phyloP scores from a whole-genome alignment of 805 yeast species.

The Saccharomycopsis guyanensis region DNA sequence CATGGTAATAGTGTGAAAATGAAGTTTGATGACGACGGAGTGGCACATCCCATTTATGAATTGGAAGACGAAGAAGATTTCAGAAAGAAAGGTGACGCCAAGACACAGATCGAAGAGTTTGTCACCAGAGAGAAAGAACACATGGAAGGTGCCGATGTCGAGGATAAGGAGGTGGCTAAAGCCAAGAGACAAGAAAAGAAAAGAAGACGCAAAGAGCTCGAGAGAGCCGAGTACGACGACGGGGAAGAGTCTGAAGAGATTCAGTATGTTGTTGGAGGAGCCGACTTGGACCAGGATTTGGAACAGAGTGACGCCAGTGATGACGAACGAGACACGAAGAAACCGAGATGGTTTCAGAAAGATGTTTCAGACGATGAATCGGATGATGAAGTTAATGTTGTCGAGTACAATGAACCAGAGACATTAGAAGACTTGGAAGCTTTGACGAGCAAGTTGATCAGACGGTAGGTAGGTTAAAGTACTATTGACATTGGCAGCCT shows the following conservation, averaged over 20 bases:
- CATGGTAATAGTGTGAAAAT: constrained; percentile 71
- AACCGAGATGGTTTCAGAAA: constrained; percentile 27
- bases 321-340: constrained; percentile 15
- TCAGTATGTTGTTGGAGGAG: constrained; percentile 21
- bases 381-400: constrained; percentile 32
- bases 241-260: constrained; percentile 22
- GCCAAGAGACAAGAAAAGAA: constrained; percentile 82
- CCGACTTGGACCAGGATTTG: constrained; percentile 10
- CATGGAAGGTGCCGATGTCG: constrained; percentile 66
- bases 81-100: constrained; percentile 59
- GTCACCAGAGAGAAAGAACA: constrained; percentile 55
- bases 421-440: constrained; percentile 93
- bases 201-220: constrained; percentile 76
- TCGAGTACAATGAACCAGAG: constrained; percentile 83
- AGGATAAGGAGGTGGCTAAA: constrained; percentile 71
- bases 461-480: too few relatives aligned
- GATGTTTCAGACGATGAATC: constrained; percentile 28
- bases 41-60: constrained; percentile 86
- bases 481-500: too few relatives aligned
- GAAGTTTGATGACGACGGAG: constrained; percentile 90
- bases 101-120: constrained; percentile 57
- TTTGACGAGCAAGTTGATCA: constrained; percentile 48
- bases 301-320: constrained; percentile 13
- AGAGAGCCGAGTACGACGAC: constrained; percentile 44
- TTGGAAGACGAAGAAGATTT: constrained; percentile 86